These are phyloP conservation scores for Taphrina sp. DNA, from an alignment of 1,139 yeast genomes.

Conservation along the genomic window DNA sequence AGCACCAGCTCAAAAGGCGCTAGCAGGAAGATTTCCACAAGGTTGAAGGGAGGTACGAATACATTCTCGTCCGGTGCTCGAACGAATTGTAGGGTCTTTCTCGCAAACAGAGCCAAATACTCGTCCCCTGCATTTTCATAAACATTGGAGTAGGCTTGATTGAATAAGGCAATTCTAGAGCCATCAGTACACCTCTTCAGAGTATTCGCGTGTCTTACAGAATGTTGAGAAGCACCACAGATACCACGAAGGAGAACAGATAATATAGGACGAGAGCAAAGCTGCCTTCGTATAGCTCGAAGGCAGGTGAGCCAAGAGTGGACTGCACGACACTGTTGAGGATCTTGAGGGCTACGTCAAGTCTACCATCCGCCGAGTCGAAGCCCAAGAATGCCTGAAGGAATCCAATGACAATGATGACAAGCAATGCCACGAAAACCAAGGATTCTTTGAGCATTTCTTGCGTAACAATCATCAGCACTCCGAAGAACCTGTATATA, in stretches of 20 bases:
- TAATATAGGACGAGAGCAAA: slow-evolving; percentile 77
- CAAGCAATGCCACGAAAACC: slow-evolving; percentile 70
- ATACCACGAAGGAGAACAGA: slow-evolving; percentile 69
- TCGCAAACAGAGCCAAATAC: slow-evolving; percentile 79
- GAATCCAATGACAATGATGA: slow-evolving; percentile 73
- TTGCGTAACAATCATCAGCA: slow-evolving; percentile 79
- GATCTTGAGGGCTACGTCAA: slow-evolving; percentile 68
- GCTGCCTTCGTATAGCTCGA: slow-evolving; percentile 64
- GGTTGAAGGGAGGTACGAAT: slow-evolving; percentile 80
- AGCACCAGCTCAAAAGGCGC: slow-evolving; percentile 49
- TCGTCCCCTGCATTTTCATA: slow-evolving; percentile 81
- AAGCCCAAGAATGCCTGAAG: slow-evolving; percentile 82
- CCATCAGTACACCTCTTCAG: slow-evolving; percentile 50
- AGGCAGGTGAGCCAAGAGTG: slow-evolving; percentile 69
- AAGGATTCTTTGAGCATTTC: slow-evolving; percentile 84
- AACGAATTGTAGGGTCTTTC: slow-evolving; percentile 75
- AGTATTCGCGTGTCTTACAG: background rate
- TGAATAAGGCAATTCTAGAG: slow-evolving; percentile 77
- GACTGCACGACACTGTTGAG: slow-evolving; percentile 67
- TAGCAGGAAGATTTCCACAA: slow-evolving; percentile 59
- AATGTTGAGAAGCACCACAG: slow-evolving; percentile 54
- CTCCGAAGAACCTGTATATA: slow-evolving; percentile 71
- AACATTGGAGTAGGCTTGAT: slow-evolving; percentile 78
- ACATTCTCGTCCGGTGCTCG: slow-evolving; percentile 87
- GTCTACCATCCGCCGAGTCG: slow-evolving; percentile 81